Conservation (phyloP, 441 rosid genomes). For the Adansonia gregorii region DNA sequence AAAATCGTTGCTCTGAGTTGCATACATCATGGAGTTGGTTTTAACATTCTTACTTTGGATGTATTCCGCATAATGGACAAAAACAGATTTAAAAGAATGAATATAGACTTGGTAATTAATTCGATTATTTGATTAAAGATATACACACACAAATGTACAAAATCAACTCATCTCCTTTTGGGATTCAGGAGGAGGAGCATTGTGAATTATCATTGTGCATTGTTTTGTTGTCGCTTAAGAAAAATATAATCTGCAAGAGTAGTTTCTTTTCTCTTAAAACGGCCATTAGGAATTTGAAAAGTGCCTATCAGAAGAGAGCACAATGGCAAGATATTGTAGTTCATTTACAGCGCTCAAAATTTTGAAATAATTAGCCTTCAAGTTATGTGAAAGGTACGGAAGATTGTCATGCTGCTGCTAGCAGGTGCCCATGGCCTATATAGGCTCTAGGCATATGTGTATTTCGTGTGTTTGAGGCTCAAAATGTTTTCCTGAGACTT, state of each 20-base stretch:
- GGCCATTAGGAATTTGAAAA: background rate
- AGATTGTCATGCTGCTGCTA: background rate
- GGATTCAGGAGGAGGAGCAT: background rate
- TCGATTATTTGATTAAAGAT: background rate
- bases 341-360: background rate
- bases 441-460: background rate
- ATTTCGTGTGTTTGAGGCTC: background rate
- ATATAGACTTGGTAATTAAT: background rate
- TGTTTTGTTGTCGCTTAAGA: background rate
- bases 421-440: background rate
- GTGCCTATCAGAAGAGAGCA: background rate
- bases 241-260: background rate
- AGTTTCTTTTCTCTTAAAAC: background rate
- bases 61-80: slow-evolving; percentile 9
- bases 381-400: background rate
- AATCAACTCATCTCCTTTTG: background rate
- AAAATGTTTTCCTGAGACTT: background rate
- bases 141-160: background rate
- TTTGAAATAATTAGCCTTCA: background rate
- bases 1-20: background rate
- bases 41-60: background rate
- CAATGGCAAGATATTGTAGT: background rate
- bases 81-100: background rate
- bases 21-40: background rate
- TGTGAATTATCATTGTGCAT: background rate